These are phyloP conservation scores for Chrysoporthe deuterocubensis DNA, from an alignment of 2,329 filamentous ascomycete species.

Conservation along the genomic window DNA sequence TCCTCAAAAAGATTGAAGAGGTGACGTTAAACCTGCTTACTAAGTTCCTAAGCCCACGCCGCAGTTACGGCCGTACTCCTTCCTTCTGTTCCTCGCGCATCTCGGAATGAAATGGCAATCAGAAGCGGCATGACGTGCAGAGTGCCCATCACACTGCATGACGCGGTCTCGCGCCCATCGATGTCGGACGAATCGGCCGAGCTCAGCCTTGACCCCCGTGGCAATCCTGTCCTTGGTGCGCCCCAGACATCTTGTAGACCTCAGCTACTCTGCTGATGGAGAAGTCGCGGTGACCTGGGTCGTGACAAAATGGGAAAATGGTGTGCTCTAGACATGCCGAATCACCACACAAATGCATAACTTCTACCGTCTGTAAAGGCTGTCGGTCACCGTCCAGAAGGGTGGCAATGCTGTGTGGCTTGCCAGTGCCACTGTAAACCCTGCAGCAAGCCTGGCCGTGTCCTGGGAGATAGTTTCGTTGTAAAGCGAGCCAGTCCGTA, in stretches of 20 bases:
- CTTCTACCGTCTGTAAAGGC: neutral
- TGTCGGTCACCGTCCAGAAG: neutral
- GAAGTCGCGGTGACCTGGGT: neutral
- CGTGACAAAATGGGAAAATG: neutral
- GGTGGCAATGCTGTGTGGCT: constrained; percentile 1
- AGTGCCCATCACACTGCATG: constrained; percentile 1
- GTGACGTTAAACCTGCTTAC: constrained; percentile 4
- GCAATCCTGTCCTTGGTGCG: neutral
- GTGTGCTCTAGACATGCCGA: neutral
- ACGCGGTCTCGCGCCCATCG: neutral
- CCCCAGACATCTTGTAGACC: neutral
- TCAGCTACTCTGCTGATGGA: too few relatives aligned
- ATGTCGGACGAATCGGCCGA: constrained; percentile 1
- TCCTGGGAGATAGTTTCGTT: neutral
- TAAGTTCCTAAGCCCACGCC: neutral
- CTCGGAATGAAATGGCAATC: neutral
- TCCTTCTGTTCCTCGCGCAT: neutral
- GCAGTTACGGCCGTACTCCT: neutral
- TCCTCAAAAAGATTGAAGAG: neutral
- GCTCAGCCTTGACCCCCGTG: neutral
- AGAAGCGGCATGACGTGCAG: neutral
- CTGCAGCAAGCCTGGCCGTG: neutral
- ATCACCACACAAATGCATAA: neutral
- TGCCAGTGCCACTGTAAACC: neutral
- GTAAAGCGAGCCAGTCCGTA: neutral